These are phyloP conservation scores for Wickerhamiella qilinensis DNA, from an alignment of 805 yeast genomes.

Conservation along the genomic window DNA sequence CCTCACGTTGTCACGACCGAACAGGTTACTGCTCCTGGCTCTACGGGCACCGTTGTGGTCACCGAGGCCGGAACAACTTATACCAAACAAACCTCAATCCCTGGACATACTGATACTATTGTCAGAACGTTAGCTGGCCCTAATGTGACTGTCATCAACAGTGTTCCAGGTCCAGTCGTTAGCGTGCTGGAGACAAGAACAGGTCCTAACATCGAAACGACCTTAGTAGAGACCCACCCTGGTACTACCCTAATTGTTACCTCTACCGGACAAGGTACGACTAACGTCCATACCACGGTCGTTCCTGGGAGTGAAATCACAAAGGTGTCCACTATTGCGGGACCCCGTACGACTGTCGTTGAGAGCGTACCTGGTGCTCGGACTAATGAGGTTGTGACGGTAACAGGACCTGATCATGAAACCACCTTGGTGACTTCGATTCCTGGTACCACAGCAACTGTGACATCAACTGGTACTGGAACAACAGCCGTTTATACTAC, in stretches of 20 bases:
- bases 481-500: not conserved
- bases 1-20: slow-evolving; percentile 1
- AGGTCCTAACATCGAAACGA: not conserved
- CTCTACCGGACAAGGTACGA: not conserved
- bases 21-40: slow-evolving; percentile 1
- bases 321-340: not conserved
- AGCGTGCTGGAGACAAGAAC: not conserved
- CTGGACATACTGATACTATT: slow-evolving; percentile 2
- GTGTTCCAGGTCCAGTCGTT: slow-evolving; percentile 1
- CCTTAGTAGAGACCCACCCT: not conserved
- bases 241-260: not conserved
- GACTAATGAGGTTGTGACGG: not conserved
- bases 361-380: not conserved
- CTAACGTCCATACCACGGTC: not conserved
- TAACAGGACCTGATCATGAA: not conserved
- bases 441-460: not conserved
- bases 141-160: not conserved
- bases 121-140: slow-evolving; percentile 1
- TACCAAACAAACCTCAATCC: slow-evolving; percentile 1
- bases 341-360: not conserved
- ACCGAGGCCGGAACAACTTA: slow-evolving; percentile 4
- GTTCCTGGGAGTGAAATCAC: not conserved
- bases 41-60: slow-evolving; percentile 1
- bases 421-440: not conserved
- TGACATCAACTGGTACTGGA: not conserved